These are phyloP conservation scores for Schizothecium vesticola DNA, from an alignment of 495 filamentous ascomycete genomes.

Conservation along the genomic window DNA sequence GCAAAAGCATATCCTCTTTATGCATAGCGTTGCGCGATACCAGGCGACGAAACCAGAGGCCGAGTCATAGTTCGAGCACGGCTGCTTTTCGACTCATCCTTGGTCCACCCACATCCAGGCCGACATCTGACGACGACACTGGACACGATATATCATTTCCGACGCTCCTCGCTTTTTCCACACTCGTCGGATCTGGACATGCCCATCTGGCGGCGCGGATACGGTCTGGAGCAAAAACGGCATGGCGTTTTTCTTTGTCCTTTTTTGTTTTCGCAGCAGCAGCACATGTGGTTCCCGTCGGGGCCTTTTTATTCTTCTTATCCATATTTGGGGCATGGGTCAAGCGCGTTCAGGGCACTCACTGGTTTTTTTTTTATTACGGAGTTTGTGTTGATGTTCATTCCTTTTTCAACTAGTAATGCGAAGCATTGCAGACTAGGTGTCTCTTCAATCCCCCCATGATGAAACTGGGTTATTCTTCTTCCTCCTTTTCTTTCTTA, in stretches of 20 bases:
- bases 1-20: constrained; percentile 21
- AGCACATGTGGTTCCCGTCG: neutral
- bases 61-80: neutral
- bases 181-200: neutral
- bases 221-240: neutral
- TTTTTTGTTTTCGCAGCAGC: constrained; percentile 1
- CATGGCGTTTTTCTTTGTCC: constrained; percentile 1
- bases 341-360: constrained; percentile 9
- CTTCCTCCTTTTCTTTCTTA: neutral
- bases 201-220: neutral
- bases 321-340: constrained; percentile 3
- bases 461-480: neutral
- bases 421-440: constrained; percentile 1
- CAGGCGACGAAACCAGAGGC: constrained; percentile 6
- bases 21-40: constrained; percentile 33
- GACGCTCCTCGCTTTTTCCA: neutral
- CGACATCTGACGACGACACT: neutral
- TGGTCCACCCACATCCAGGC: neutral
- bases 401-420: neutral
- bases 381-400: neutral
- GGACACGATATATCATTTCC: neutral
- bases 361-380: neutral
- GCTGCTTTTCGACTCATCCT: neutral
- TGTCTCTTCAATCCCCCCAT: neutral
- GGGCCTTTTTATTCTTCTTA: neutral